Base-by-base conservation (phyloP, 1,139 yeast genomes). In the Eremothecium cymbalariae region DNA sequence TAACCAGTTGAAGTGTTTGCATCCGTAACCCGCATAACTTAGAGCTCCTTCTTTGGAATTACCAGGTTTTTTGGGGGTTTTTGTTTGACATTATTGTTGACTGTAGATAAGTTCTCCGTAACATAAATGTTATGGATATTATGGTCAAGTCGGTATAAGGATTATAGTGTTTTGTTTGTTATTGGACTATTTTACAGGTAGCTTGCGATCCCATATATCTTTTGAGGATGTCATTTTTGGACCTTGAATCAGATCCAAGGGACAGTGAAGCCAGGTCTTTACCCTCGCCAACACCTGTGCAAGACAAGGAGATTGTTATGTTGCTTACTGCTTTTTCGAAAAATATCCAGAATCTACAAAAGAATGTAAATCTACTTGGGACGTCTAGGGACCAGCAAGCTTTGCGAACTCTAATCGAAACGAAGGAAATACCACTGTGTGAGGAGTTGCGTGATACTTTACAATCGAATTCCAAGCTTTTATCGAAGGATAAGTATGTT, bases 141-240 rank as follows among this genome's bases (percentile, higher is more conserved):
- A n/a, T n/a, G n/a, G n/a, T n/a, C n/a, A n/a, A n/a, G n/a, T n/a
- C n/a, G n/a, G n/a, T n/a, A n/a, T n/a, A n/a, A n/a, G n/a, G n/a
- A n/a, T n/a, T n/a, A n/a, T n/a, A n/a, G n/a, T n/a, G n/a, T n/a
- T n/a, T n/a, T n/a, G n/a, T 9, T 15, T 14, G 11, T 14, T n/a
- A 12, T 8, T 8, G 3, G 23, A 12, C n/a, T n/a, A n/a, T n/a
- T n/a, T n/a, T n/a, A n/a, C n/a, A n/a, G n/a, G n/a, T n/a, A n/a
- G n/a, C n/a, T n/a, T n/a, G n/a, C n/a, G n/a, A n/a, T n/a, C n/a
- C n/a, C n/a, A n/a, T n/a, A n/a, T n/a, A n/a, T n/a, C n/a, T n/a
- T n/a, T n/a, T 11, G 24, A 21, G 12, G 4, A 76, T 76, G 83
- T 76, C 83, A 3, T 75, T 76, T 61, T 75, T 78, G 30, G 82